Percentiles rank a stretch among this genome's conserved stretches.
Conservation (phyloP, 306 rosid species). For the Begonia masoniana region DNA sequence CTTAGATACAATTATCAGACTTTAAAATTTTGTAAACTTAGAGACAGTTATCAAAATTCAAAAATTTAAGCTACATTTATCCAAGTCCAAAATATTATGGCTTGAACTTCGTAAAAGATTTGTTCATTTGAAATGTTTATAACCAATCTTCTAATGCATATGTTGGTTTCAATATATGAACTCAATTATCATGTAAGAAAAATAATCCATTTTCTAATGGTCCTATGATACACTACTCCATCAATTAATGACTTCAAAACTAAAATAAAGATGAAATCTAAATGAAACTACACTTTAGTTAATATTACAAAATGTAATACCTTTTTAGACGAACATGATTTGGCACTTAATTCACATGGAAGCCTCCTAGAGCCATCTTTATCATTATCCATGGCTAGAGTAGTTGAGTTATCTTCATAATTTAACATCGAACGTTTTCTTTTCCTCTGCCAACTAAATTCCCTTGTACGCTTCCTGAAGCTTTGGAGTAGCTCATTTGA, state of each 20-base stretch:
- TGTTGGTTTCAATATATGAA: neutral
- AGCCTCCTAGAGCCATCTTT: constrained; percentile 19
- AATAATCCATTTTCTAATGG: neutral
- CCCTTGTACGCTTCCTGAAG: constrained; percentile 50
- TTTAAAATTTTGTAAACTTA: too few relatives aligned
- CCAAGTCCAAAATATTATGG: too few relatives aligned
- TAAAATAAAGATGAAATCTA: too few relatives aligned
- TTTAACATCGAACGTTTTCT: constrained; percentile 31
- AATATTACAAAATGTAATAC: constrained; percentile 10
- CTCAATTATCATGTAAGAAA: neutral
- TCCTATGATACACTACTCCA: too few relatives aligned
- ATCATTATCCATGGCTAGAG: constrained; percentile 5
- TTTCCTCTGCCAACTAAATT: constrained; percentile 56
- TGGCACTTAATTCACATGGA: constrained; percentile 13
- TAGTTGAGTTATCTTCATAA: constrained; percentile 14
- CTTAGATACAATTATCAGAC: too few relatives aligned
- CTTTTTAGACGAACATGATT: constrained; percentile 19
- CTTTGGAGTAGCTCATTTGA: constrained; percentile 14
- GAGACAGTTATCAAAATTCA: too few relatives aligned
- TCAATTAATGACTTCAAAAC: too few relatives aligned
- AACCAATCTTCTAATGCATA: neutral
- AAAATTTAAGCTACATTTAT: too few relatives aligned
- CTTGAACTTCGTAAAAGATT: too few relatives aligned
- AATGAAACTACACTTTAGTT: too few relatives aligned
- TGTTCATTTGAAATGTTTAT: too few relatives aligned